Evolutionary conservation across 805 yeast species (phyloP).

Genomic region (Saccharomycopsis sp.): DNA sequence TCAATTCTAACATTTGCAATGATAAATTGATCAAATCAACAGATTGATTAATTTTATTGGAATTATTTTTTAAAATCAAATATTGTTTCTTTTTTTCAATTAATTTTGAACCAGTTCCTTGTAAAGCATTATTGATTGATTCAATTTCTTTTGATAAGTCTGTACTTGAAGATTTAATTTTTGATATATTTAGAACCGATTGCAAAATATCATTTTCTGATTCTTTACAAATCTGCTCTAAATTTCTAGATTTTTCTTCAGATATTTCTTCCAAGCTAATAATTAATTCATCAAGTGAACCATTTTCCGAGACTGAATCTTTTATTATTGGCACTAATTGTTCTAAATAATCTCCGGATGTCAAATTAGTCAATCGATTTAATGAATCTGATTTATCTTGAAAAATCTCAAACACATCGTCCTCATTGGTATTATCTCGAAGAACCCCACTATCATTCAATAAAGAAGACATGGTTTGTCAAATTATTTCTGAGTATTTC

Average conservation of each 20-base stretch:
- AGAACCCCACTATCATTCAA: too few relatives aligned
- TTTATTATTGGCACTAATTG: constrained; percentile 69
- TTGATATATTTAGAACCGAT: constrained; percentile 54
- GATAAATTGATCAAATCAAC: constrained; percentile 59
- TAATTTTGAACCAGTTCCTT: constrained; percentile 56
- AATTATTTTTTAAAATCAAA: constrained; percentile 51
- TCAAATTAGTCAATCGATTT: constrained; percentile 11
- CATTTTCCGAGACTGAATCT: constrained; percentile 43
- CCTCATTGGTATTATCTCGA: too few relatives aligned
- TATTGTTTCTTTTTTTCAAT: constrained; percentile 49
- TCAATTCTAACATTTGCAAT: constrained; percentile 71
- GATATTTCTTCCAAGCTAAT: constrained; percentile 46
- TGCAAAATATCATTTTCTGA: constrained; percentile 44
- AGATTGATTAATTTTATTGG: constrained; percentile 62
- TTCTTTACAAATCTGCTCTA: constrained; percentile 50
- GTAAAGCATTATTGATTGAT: constrained; percentile 46
- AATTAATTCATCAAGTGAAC: constrained; percentile 40
- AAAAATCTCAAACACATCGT: constrained; percentile 14
- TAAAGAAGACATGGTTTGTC: too few relatives aligned
- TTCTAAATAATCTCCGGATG: constrained; percentile 49
- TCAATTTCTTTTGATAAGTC: constrained; percentile 44
- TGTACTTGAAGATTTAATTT: constrained; percentile 47
- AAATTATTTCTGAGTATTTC: too few relatives aligned
- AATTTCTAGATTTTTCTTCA: constrained; percentile 49
- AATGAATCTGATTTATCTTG: constrained; percentile 13